Conservation (phyloP, 768 basidiomycete species). For the Lentinula aciculospora region DNA sequence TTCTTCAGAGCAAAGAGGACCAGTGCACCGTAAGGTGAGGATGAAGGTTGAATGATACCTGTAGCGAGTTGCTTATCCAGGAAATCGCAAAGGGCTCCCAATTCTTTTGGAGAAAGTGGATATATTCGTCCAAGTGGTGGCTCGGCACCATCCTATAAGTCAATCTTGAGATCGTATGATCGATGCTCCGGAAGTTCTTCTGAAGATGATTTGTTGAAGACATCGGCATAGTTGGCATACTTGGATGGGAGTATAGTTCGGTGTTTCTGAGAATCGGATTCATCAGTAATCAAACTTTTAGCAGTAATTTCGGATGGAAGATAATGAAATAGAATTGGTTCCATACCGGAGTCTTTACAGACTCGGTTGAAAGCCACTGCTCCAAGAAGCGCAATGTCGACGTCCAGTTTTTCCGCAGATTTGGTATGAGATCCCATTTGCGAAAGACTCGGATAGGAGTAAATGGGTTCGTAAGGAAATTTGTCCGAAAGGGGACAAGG, state of each 20-base stretch:
- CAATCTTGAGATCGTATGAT: neutral
- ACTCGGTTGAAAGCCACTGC: too few species aligned
- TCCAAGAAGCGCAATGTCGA: too few species aligned
- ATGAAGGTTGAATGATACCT: slow-evolving; percentile 29
- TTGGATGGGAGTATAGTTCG: neutral
- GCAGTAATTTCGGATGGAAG: neutral
- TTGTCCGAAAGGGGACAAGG: too few species aligned
- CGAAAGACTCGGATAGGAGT: too few species aligned
- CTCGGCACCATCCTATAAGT: neutral
- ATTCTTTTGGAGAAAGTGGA: slow-evolving; percentile 21
- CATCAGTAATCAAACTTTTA: too few species aligned
- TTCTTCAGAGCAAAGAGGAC: slow-evolving; percentile 21
- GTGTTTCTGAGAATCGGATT: neutral
- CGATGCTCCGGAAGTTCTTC: neutral
- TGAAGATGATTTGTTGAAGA: neutral
- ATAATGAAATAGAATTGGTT: too few species aligned
- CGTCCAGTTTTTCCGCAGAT: too few species aligned
- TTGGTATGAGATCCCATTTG: too few species aligned
- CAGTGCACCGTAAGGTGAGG: slow-evolving; percentile 23
- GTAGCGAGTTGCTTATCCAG: slow-evolving; percentile 28
- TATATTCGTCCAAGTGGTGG: neutral
- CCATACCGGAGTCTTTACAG: too few species aligned
- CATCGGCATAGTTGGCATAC: neutral
- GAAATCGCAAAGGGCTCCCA: slow-evolving; percentile 25
- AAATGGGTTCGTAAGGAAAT: too few species aligned